Percentiles rank a stretch among this genome's conserved stretches.
phyloP scores from a whole-genome alignment of 2,329 filamentous ascomycete genomes.

The Fusarium drepaniforme region DNA sequence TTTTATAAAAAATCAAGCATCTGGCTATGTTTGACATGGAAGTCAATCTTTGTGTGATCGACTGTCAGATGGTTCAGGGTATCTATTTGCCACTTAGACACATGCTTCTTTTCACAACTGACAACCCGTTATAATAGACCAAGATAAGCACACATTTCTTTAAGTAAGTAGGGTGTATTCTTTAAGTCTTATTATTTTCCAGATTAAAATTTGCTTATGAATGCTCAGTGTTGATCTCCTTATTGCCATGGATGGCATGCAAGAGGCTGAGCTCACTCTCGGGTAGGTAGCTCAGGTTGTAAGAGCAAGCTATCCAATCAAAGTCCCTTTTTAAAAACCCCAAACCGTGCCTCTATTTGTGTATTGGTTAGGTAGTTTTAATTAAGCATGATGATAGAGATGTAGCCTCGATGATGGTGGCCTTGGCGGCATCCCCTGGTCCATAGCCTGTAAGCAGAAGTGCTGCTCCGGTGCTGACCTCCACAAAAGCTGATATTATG shows the following conservation, averaged over 20 bases:
- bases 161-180: neutral
- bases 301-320: neutral
- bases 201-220: neutral
- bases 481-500: neutral
- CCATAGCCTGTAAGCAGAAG: neutral
- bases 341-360: neutral
- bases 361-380: neutral
- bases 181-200: neutral
- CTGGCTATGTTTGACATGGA: neutral
- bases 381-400: neutral
- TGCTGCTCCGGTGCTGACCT: neutral
- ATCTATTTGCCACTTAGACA: no score
- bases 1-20: neutral
- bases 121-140: neutral
- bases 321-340: no score
- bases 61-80: neutral
- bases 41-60: neutral
- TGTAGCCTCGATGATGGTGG: neutral
- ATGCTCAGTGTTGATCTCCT: neutral
- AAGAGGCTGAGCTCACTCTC: neutral
- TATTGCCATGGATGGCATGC: neutral
- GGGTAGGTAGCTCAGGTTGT: neutral
- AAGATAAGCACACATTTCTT: neutral
- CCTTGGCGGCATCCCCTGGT: neutral
- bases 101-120: neutral